phyloP scores from a whole-genome alignment of 371 early-diverging fungal species.

The Conidiobolus incongruus region DNA sequence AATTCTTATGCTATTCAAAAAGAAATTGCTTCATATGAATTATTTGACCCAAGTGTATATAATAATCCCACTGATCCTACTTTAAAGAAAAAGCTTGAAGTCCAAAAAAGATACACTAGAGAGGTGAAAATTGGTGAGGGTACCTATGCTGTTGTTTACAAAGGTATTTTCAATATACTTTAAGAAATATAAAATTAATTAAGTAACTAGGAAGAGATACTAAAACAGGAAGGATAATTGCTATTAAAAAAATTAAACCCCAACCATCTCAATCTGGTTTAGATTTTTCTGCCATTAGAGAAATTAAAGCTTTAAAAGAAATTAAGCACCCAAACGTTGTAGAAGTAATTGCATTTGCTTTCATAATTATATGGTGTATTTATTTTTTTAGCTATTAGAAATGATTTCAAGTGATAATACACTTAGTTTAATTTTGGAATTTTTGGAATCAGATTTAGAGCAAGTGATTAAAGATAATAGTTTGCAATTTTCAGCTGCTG shows the following conservation, averaged over 20 bases:
- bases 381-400: not conserved
- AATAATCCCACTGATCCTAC: no score
- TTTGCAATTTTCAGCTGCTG: conserved; percentile 84
- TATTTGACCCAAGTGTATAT: no score
- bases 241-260: conserved; percentile 91
- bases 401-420: conserved; percentile 22
- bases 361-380: not conserved
- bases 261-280: conserved; percentile 63
- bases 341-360: conserved; percentile 21
- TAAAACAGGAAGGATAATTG: conserved; percentile 42
- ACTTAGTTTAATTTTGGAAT: conserved; percentile 92
- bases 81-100: no score
- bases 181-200: no score
- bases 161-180: no score
- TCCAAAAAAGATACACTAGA: no score
- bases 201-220: conserved; percentile 22
- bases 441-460: conserved; percentile 89
- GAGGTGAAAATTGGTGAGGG: no score
- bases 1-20: no score
- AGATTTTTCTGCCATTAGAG: conserved; percentile 86
- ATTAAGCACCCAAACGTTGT: conserved; percentile 80
- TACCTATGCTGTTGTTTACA: no score
- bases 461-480: conserved; percentile 88
- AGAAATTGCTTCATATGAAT: no score
- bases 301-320: conserved; percentile 91